These are phyloP conservation scores for Sutorius eximius DNA, from an alignment of 1,284 basidiomycete genomes.

Conservation along the genomic window DNA sequence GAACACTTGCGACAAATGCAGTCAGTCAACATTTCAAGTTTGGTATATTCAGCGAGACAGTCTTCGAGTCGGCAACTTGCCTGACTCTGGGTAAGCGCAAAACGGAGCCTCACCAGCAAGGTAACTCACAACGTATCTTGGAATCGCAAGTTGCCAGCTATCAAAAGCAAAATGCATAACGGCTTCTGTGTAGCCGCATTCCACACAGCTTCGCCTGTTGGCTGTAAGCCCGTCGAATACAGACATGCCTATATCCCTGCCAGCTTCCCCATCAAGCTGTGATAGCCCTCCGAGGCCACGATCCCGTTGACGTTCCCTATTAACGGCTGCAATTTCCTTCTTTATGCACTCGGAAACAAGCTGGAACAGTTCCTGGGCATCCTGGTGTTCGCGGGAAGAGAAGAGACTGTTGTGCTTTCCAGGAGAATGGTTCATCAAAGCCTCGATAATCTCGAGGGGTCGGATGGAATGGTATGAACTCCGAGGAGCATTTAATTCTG, in stretches of 20 bases:
- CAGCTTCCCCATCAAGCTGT: conserved; percentile 33
- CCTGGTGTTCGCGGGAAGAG: conserved; percentile 87
- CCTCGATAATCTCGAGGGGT: conserved; percentile 69
- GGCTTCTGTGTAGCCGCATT: conserved; percentile 85
- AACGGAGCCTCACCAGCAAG: neutral
- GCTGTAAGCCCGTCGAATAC: conserved; percentile 84
- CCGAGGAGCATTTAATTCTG: conserved; percentile 74
- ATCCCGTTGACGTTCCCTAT: conserved; percentile 64
- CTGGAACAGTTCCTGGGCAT: conserved; percentile 94
- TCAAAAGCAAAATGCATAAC: conserved; percentile 87
- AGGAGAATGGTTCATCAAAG: conserved; percentile 58
- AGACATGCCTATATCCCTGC: conserved; percentile 53
- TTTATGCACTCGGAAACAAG: conserved; percentile 86
- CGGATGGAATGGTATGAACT: conserved; percentile 60
- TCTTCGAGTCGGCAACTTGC: conserved; percentile 65
- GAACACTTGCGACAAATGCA: conserved; percentile 85
- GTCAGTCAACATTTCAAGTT: conserved; percentile 77
- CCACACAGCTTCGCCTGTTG: conserved; percentile 76
- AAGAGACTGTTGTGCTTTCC: conserved; percentile 67
- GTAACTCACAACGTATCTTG: conserved; percentile 52
- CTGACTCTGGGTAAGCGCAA: conserved; percentile 32
- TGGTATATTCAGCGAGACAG: conserved; percentile 80
- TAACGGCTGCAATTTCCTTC: conserved; percentile 68
- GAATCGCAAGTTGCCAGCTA: conserved; percentile 77
- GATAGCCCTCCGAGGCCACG: conserved; percentile 61